Conservation (phyloP, 441 rosid genomes). For the Populus hybrid region DNA sequence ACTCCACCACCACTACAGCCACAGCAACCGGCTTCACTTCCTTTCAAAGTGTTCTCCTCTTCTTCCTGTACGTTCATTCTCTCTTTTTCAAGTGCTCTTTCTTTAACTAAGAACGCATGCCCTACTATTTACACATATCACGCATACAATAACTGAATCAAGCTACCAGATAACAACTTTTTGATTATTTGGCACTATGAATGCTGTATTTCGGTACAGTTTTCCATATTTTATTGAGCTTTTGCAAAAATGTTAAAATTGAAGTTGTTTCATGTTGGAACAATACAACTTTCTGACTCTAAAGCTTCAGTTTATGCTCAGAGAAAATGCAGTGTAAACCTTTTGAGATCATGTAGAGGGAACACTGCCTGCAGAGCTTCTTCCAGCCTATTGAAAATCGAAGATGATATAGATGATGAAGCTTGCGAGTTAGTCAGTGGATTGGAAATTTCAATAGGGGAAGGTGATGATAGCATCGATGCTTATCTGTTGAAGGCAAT, state of each 20-base stretch:
- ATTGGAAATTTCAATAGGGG: slow-evolving; percentile 56
- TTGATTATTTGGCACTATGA: background rate
- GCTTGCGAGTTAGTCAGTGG: slow-evolving; percentile 79
- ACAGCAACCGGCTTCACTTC: slow-evolving; percentile 5
- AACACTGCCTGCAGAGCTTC: slow-evolving; percentile 18
- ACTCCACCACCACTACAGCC: background rate
- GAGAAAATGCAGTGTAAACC: slow-evolving; percentile 33
- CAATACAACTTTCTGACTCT: slow-evolving; percentile 31
- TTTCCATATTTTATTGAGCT: background rate
- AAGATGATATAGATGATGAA: slow-evolving; percentile 52
- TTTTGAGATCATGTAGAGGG: slow-evolving; percentile 17
- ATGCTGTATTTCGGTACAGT: background rate
- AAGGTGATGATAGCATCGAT: slow-evolving; percentile 41
- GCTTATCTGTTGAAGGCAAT: slow-evolving; percentile 70
- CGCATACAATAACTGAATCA: too few relatives aligned
- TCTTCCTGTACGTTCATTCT: slow-evolving; percentile 15
- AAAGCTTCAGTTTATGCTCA: slow-evolving; percentile 54
- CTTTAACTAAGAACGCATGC: too few relatives aligned
- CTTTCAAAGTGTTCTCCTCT: slow-evolving; percentile 5
- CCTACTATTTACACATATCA: too few relatives aligned
- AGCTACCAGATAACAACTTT: background rate
- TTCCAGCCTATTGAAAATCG: slow-evolving; percentile 37
- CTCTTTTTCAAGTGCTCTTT: background rate
- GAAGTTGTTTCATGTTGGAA: background rate
- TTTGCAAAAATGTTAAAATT: background rate